Percentiles rank a stretch among this genome's conserved stretches.
These are phyloP conservation scores for Oryza brachyantha DNA, from an alignment of 176 grass and related monocot genomes.

Conservation along the genomic window DNA sequence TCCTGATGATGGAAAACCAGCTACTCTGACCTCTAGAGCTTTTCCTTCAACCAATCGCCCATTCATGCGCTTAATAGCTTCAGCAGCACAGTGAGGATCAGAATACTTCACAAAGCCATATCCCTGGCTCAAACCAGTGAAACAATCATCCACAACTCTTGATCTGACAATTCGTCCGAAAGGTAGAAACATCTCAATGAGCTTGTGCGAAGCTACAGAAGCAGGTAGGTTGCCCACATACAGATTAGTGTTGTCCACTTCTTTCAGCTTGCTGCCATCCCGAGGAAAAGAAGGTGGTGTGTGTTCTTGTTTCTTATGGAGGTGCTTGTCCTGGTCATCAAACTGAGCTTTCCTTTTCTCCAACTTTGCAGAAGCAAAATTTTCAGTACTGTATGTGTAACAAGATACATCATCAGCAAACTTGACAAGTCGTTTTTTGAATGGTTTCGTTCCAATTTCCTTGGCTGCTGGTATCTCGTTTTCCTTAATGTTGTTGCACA, in stretches of 20 bases:
- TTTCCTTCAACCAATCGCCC: constrained; percentile 48
- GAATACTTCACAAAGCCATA: constrained; percentile 68
- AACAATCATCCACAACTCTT: constrained; percentile 45
- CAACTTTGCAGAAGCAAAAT: constrained; percentile 32
- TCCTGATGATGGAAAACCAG: constrained; percentile 8
- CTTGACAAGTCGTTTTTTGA: constrained; percentile 46
- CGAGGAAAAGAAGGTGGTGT: background rate
- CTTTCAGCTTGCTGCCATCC: constrained; percentile 17
- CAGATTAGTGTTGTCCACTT: constrained; percentile 36
- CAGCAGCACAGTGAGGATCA: constrained; percentile 46
- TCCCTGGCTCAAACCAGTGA: constrained; percentile 52
- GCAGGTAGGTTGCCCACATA: constrained; percentile 44
- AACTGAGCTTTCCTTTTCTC: constrained; percentile 52
- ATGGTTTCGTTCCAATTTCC: constrained; percentile 6
- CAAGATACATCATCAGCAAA: constrained; percentile 40
- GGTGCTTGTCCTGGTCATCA: constrained; percentile 35
- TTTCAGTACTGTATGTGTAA: constrained; percentile 29
- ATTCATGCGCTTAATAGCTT: constrained; percentile 49
- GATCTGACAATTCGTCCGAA: constrained; percentile 50
- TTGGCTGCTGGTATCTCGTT: background rate
- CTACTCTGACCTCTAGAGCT: constrained; percentile 50
- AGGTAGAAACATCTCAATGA: constrained; percentile 50
- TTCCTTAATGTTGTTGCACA: background rate
- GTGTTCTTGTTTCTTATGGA: constrained; percentile 38
- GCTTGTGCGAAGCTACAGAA: constrained; percentile 38